phyloP scores from a whole-genome alignment of 169 alveolate species.

The Perkinsus marinus region DNA sequence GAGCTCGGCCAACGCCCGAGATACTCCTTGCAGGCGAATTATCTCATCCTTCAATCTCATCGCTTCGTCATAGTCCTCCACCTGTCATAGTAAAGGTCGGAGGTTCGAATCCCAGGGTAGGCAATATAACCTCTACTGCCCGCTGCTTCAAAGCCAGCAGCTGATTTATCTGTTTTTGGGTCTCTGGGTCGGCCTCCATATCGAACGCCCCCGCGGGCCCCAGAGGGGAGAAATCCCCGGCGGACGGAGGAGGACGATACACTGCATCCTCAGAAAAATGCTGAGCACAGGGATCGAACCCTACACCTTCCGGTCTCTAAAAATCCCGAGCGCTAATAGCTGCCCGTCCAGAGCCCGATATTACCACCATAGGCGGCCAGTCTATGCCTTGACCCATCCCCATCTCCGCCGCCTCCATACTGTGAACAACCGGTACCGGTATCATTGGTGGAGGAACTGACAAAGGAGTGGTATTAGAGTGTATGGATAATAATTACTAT shows the following conservation, averaged over 20 bases:
- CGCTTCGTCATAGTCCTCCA: slow-evolving; percentile 71
- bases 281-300: neutral
- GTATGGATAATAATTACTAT: neutral
- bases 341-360: neutral
- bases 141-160: neutral
- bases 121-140: neutral
- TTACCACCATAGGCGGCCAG: neutral
- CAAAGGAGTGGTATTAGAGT: neutral
- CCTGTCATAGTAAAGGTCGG: neutral
- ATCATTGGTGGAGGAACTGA: neutral
- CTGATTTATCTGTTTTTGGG: neutral
- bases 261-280: neutral
- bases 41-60: slow-evolving; percentile 55
- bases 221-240: neutral
- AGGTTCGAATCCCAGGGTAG: neutral
- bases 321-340: neutral
- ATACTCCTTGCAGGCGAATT: slow-evolving; percentile 47
- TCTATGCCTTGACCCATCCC: neutral
- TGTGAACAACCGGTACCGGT: neutral
- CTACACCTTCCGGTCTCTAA: neutral
- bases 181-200: neutral
- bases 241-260: neutral
- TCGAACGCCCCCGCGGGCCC: neutral
- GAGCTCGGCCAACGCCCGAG: slow-evolving; percentile 43
- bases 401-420: neutral